Base-by-base conservation (phyloP, 2,329 filamentous ascomycete genomes). In the Neonectria coccinea region DNA sequence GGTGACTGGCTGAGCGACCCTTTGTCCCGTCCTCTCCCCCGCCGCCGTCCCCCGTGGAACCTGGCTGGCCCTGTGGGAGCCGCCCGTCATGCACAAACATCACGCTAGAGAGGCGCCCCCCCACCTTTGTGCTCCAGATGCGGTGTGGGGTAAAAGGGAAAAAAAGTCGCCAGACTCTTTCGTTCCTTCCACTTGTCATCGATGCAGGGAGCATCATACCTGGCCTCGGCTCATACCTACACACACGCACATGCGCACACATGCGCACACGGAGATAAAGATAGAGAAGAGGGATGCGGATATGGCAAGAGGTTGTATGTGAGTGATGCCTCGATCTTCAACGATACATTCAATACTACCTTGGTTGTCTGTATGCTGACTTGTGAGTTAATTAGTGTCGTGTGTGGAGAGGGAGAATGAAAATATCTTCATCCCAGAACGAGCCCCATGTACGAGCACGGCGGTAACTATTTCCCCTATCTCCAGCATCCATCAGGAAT, bases 1-100 rank as follows among this genome's bases (percentile, higher is more conserved):
- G 67, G 53, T 55, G 57, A 69, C 59, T 69, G 54, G 66, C 47
- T 18, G 44, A 47, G 20, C 20, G 44, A 14, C 42, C 25, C 25
- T 25, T 25, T 25, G 5, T 1, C 25, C 25, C 2, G 1, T 25
- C 5, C 25, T 6, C 25, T 2, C 25, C 25, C 25, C 25, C 25
- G 4, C 22, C 22, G 25, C 25, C 42, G 25, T 16, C 20, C 29
- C 29, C 29, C 29, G 29, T 29, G 29, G 29, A 29, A 10, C 29
- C 29, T 10, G 9, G 9, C n/a, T 18, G 25, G 47, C 25, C 16
- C 45, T 29, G 20, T 22, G 20, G 25, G 27, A 50, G 47, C 47
- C 25, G 45, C 45, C 27, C 27, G 47, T 27, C 29, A n/a, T 27
- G 47, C 9, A 25, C 20, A 25, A 47, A 12, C 44, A 14, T 12